Evolutionary conservation across 768 basidiomycete genomes (phyloP).

Genomic region (Termitomyces sp.): DNA sequence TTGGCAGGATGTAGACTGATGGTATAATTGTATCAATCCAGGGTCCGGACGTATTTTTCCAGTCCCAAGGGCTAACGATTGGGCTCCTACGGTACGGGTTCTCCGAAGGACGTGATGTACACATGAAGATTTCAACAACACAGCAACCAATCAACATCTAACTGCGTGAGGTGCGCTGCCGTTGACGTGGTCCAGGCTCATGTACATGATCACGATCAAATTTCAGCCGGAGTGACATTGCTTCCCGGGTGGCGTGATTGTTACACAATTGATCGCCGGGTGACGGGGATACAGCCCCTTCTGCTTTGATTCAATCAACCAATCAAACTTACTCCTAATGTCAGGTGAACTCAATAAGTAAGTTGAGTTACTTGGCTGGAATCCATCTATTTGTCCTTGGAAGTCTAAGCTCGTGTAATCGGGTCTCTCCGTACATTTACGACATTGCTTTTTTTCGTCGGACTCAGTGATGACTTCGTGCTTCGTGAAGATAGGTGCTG

Average conservation of each 20-base stretch:
- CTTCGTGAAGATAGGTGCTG: not conserved
- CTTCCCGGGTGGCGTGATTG: not conserved
- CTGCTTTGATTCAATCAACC: not conserved
- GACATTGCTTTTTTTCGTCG: not conserved
- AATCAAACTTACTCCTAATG: not conserved
- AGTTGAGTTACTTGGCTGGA: not conserved
- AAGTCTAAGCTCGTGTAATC: not conserved
- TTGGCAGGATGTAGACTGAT: not conserved
- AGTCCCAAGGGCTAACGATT: not conserved
- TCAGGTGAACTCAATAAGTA: not conserved
- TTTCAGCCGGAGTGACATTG: not conserved
- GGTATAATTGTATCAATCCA: not conserved
- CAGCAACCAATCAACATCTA: not conserved
- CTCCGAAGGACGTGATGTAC: not conserved
- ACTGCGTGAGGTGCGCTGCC: not conserved
- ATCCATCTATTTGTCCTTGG: not conserved
- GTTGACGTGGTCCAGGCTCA: not conserved
- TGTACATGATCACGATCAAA: not conserved
- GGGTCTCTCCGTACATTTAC: not conserved
- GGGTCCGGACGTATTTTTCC: not conserved
- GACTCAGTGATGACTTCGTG: not conserved
- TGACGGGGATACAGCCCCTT: not conserved
- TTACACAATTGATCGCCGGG: not conserved
- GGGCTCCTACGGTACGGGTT: not conserved
- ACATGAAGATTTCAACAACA: not conserved